Evolutionary conservation across 495 filamentous ascomycete species (phyloP), one percentile per base, ranked within the genome.

Genomic region (Pseudomonodictys pantanalensis): DNA sequence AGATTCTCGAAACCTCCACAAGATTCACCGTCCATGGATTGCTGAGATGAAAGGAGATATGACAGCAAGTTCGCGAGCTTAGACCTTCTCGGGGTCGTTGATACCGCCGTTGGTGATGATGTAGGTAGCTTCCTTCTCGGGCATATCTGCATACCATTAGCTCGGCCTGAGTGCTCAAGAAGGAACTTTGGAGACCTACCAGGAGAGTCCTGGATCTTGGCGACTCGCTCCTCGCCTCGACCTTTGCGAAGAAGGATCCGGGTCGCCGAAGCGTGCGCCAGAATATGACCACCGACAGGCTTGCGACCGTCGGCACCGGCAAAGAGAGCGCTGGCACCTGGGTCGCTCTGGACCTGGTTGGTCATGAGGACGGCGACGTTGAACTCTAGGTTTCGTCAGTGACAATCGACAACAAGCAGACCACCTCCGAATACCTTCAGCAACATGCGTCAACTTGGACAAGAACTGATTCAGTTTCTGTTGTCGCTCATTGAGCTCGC

Each of bases 321-420:
- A 56, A 91, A 91, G n/a, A 91, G 77, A 30, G 87, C 84, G 72
- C 79, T 88, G 1, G 88, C 88, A 57, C 88, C 87, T n/a, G 88
- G 88, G 60, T 91, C 88, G 49, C 82, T 86, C 73, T 90, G 86
- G 42, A 91, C 88, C 72, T 91, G 88, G 58, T 91, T 91, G 23
- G 88, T 91, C 83, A 90, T 85, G 47, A 91, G 72, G 23, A 91
- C 86, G 50, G 81, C 84, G 56, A 91, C 75, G 62, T 91, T 91
- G 73, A 91, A 91, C 66, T 90, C 88, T 85, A 48, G 17, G 11
- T 55, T 25, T 23, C 1, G 45, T 66, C 18, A 32, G 29, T 5
- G n/a, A n/a, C n/a, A 30, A 32, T 1, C 18, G 15, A 32, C 43
- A 12, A 49, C 42, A 12, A 23, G 42, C 26, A 11, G 12, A 15